Percentiles rank a stretch among this genome's conserved stretches.
Conservation (phyloP, 1,139 yeast species). For the Debaryomycetaceae sp. region DNA sequence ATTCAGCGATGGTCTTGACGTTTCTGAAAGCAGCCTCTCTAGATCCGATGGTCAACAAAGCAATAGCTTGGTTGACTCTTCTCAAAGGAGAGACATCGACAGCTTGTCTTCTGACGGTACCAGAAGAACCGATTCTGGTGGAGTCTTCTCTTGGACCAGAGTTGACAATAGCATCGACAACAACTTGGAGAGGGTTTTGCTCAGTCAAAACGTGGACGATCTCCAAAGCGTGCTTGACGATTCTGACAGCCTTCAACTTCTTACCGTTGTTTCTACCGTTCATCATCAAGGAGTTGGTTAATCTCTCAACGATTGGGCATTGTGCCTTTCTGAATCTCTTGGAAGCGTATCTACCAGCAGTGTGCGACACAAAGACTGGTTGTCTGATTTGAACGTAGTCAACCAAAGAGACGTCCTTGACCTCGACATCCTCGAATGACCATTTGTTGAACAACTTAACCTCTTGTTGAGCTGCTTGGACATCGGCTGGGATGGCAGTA, state of each 20-base stretch:
- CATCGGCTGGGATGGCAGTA: constrained; percentile 94
- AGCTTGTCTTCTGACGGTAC: constrained; percentile 99
- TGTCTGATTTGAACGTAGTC: constrained; percentile 98
- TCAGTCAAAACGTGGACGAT: constrained; percentile 97
- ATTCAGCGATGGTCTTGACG: constrained; percentile 99
- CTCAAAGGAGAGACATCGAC: constrained; percentile 99
- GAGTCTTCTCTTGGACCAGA: constrained; percentile 99
- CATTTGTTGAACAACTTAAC: constrained; percentile 99
- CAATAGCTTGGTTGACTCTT: constrained; percentile 99
- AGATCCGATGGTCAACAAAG: constrained; percentile 98
- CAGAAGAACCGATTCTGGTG: constrained; percentile 99
- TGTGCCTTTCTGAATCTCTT: constrained; percentile 99
- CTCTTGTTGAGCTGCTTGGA: constrained; percentile 94
- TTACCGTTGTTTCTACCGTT: constrained; percentile 99
- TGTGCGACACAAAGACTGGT: constrained; percentile 98
- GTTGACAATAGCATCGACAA: constrained; percentile 99
- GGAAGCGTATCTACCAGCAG: constrained; percentile 99
- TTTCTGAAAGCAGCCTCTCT: constrained; percentile 99
- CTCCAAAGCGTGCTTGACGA: constrained; percentile 98
- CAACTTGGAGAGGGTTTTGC: constrained; percentile 98
- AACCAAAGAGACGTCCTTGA: constrained; percentile 96
- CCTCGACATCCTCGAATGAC: constrained; percentile 97
- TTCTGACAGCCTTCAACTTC: constrained; percentile 99
- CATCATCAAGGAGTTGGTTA: constrained; percentile 99
- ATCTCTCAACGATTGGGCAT: constrained; percentile 99